A percentile compares a stretch with the other conserved stretches of the same genome.
Evolutionary conservation across 2,329 filamentous ascomycete species (phyloP).

Genomic region (Ceratocystis albifundus): DNA sequence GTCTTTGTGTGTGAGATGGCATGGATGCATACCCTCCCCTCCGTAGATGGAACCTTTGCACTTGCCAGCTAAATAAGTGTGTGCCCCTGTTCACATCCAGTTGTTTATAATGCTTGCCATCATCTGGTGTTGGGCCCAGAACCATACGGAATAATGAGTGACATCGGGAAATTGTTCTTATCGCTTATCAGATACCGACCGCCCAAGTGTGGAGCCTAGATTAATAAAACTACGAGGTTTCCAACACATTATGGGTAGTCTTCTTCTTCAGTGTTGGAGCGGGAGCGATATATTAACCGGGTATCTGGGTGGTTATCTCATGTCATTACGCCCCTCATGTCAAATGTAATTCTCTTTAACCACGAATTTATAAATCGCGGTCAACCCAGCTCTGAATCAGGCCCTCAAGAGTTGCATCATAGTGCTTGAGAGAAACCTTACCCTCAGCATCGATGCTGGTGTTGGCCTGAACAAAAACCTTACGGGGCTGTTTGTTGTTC

Average conservation of each 20-base stretch:
- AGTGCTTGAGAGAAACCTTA: constrained; percentile 69
- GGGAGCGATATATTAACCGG: neutral
- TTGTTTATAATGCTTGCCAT: too few relatives aligned
- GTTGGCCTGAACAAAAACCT: constrained; percentile 91
- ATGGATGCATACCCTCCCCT: too few relatives aligned
- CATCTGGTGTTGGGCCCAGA: too few relatives aligned
- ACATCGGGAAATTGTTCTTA: neutral
- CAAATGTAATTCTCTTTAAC: neutral
- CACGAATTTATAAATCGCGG: constrained; percentile 35
- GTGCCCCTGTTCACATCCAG: too few relatives aligned
- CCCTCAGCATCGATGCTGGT: constrained; percentile 60
- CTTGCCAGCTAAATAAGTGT: too few relatives aligned
- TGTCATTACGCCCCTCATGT: neutral
- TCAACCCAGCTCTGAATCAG: constrained; percentile 76
- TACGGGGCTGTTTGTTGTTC: constrained; percentile 67
- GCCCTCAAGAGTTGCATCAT: constrained; percentile 67
- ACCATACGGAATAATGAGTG: too few relatives aligned
- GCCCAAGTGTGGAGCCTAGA: neutral
- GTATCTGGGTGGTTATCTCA: constrained; percentile 14
- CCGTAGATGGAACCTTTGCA: too few relatives aligned
- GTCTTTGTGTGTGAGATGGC: too few relatives aligned
- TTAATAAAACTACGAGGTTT: neutral
- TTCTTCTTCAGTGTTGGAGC: too few relatives aligned
- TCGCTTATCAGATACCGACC: neutral
- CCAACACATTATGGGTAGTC: neutral